These are phyloP conservation scores for Pachyrhizus erosus DNA, from an alignment of 306 rosid species.

Conservation along the genomic window DNA sequence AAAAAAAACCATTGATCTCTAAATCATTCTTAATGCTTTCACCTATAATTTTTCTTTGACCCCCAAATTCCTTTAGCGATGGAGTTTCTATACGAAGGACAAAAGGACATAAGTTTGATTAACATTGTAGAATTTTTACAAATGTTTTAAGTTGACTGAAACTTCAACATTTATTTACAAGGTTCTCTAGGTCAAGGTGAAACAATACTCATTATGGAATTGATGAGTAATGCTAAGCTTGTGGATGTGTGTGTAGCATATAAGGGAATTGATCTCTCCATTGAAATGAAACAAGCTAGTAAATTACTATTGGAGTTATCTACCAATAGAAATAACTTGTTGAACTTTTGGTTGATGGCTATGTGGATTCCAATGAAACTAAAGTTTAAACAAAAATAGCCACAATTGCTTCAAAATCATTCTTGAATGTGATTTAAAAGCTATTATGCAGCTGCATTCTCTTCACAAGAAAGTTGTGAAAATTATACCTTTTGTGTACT, in stretches of 20 bases:
- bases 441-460: background rate
- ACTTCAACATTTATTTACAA: background rate
- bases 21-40: background rate
- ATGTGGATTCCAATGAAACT: background rate
- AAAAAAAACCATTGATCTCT: background rate
- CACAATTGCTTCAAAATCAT: background rate
- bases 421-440: background rate
- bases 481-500: background rate
- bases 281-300: slow-evolving; percentile 4
- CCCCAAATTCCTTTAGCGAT: background rate
- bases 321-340: background rate
- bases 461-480: background rate
- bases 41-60: background rate
- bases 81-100: background rate
- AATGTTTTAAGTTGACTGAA: background rate
- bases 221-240: slow-evolving; percentile 12
- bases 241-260: background rate
- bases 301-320: background rate
- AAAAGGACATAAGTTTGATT: slow-evolving; percentile 16
- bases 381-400: background rate
- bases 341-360: background rate
- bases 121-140: background rate
- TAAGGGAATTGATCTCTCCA: slow-evolving; percentile 12
- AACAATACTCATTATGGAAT: background rate
- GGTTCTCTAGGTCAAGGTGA: background rate